Conservation (phyloP, 2,329 filamentous ascomycete species). For the Ophiostoma piceae region DNA sequence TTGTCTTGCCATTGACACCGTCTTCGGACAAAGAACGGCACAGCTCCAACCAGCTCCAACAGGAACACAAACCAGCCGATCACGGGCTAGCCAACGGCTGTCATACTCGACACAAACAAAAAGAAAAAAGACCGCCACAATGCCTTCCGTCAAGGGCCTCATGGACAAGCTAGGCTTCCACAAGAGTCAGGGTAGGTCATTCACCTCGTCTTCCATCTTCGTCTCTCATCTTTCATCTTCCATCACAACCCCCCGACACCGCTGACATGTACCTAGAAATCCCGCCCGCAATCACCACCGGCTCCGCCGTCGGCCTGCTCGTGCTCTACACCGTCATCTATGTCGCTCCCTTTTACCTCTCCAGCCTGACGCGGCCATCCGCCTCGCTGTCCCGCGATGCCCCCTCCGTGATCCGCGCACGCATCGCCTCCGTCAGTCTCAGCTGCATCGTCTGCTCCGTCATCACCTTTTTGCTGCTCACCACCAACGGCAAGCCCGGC, state of each 20-base stretch:
- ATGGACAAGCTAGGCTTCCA: slow-evolving; percentile 29
- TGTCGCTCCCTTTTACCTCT: slow-evolving; percentile 86
- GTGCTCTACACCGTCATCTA: slow-evolving; percentile 78
- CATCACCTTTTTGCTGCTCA: slow-evolving; percentile 62
- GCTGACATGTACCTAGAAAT: slow-evolving; percentile 18
- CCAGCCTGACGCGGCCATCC: slow-evolving; percentile 71
- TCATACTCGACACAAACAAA: not conserved
- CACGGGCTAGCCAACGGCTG: not conserved
- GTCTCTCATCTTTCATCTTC: not conserved
- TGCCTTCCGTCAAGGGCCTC: slow-evolving; percentile 28
- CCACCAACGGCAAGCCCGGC: slow-evolving; percentile 45
- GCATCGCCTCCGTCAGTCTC: slow-evolving; percentile 72
- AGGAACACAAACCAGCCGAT: not conserved
- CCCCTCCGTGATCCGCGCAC: slow-evolving; percentile 79
- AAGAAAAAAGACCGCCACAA: slow-evolving; percentile 7
- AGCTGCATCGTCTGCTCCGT: slow-evolving; percentile 66
- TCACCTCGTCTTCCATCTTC: not conserved
- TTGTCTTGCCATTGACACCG: not conserved
- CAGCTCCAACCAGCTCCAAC: slow-evolving; percentile 7
- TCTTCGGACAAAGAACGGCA: slow-evolving; percentile 3
- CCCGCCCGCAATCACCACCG: slow-evolving; percentile 40
- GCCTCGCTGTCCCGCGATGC: slow-evolving; percentile 76
- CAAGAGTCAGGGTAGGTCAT: slow-evolving; percentile 25
- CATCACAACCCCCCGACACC: not conserved
- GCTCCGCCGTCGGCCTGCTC: slow-evolving; percentile 36